These are phyloP conservation scores for Neurospora hispaniola DNA, from an alignment of 495 filamentous ascomycete genomes.

Conservation along the genomic window DNA sequence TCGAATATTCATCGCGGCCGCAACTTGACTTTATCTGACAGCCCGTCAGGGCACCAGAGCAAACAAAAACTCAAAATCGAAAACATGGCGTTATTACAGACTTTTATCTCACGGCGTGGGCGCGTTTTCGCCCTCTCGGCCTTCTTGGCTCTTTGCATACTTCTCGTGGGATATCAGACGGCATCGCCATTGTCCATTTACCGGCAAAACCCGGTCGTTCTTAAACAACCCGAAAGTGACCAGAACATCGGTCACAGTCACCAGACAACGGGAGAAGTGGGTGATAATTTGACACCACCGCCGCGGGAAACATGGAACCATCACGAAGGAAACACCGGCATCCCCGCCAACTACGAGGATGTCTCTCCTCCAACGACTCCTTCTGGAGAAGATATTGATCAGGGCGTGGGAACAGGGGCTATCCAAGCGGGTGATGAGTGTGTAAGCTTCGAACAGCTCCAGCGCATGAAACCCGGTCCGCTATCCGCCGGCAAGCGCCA, in stretches of 20 bases:
- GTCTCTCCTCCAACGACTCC: neutral
- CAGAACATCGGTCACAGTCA: neutral
- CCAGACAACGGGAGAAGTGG: neutral
- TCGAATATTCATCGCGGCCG: neutral
- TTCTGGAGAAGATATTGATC: neutral
- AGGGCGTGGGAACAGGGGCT: neutral
- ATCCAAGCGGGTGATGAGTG: neutral
- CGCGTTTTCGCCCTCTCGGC: neutral
- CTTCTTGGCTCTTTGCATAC: neutral
- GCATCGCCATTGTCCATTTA: neutral
- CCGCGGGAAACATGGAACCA: neutral
- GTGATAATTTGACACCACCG: neutral
- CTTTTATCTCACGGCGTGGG: neutral
- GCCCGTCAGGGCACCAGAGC: neutral
- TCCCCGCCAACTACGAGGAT: neutral
- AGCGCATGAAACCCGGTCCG: slow-evolving; percentile 21
- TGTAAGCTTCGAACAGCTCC: slow-evolving; percentile 11
- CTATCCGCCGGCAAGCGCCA: slow-evolving; percentile 29
- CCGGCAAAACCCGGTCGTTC: neutral
- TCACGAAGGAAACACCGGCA: neutral
- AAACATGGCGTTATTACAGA: neutral
- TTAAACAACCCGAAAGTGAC: neutral
- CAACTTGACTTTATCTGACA: neutral
- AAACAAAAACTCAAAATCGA: neutral
- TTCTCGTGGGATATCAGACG: neutral